Conservation (phyloP, 192 early-diverging fungal genomes). For the Coemansia sp. region DNA sequence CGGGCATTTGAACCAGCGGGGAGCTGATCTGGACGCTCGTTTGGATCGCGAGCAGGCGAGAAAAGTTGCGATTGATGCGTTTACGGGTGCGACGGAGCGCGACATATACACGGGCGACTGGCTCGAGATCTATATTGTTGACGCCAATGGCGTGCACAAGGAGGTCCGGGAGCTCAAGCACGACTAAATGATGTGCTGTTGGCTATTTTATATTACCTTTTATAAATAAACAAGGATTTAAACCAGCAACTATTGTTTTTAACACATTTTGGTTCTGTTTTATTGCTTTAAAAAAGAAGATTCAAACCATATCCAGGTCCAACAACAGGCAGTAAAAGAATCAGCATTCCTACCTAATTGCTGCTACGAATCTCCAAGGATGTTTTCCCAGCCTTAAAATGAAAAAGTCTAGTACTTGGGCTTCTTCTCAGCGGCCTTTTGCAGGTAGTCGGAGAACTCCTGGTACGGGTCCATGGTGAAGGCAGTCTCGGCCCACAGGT, state of each 20-base stretch:
- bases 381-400: background rate
- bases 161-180: slow-evolving; percentile 80
- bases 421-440: slow-evolving; percentile 58
- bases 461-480: slow-evolving; percentile 91
- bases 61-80: slow-evolving; percentile 89
- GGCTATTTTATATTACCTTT: no score
- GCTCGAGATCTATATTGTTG: slow-evolving; percentile 89
- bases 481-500: slow-evolving; percentile 89
- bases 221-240: no score
- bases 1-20: slow-evolving; percentile 68
- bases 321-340: background rate
- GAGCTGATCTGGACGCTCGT: slow-evolving; percentile 12
- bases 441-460: slow-evolving; percentile 80
- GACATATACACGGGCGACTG: slow-evolving; percentile 98
- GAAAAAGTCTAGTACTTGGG: slow-evolving; percentile 34
- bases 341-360: no score
- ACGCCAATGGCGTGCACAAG: slow-evolving; percentile 71
- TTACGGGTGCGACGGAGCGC: slow-evolving; percentile 94
- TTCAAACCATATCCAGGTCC: background rate
- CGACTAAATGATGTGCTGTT: slow-evolving; percentile 66
- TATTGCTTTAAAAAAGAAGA: background rate
- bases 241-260: background rate
- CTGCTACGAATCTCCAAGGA: background rate
- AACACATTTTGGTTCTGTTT: background rate
- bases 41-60: slow-evolving; percentile 56